These are phyloP conservation scores for Monosporozyma unispora DNA, from an alignment of 805 yeast genomes.

Conservation along the genomic window DNA sequence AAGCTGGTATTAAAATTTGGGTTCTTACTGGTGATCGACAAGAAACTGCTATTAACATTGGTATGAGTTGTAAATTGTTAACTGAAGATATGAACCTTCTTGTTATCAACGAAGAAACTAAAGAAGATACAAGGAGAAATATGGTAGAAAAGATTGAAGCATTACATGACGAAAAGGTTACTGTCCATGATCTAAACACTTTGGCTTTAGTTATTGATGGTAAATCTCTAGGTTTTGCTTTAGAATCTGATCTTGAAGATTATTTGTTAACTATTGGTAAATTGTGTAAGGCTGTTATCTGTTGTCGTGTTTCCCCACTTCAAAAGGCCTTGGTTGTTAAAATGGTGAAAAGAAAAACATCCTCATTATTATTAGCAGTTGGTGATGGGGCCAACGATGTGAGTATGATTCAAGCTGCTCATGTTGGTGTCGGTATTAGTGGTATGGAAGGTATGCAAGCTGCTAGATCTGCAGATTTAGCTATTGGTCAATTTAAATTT, in stretches of 20 bases:
- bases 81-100: constrained; percentile 94
- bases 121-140: constrained; percentile 68
- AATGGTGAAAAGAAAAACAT: constrained; percentile 76
- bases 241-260: constrained; percentile 73
- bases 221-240: constrained; percentile 75
- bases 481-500: constrained; percentile 91
- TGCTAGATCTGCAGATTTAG: constrained; percentile 94
- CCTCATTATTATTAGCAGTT: constrained; percentile 71
- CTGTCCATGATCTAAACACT: constrained; percentile 62
- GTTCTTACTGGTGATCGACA: constrained; percentile 97
- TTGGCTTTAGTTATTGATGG: constrained; percentile 93
- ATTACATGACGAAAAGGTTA: constrained; percentile 53
- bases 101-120: constrained; percentile 77
- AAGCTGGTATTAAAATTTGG: constrained; percentile 97
- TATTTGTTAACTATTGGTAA: constrained; percentile 71
- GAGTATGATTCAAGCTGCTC: constrained; percentile 98
- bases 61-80: constrained; percentile 91
- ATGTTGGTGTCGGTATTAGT: constrained; percentile 97
- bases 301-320: constrained; percentile 96
- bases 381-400: constrained; percentile 99
- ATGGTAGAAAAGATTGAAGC: constrained; percentile 69
- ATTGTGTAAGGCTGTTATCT: constrained; percentile 88
- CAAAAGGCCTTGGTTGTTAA: constrained; percentile 95
- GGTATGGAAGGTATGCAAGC: constrained; percentile 99
- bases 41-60: constrained; percentile 96